These are phyloP conservation scores for Aspergillus nanangensis DNA, from an alignment of 495 filamentous ascomycete species.

Conservation along the genomic window DNA sequence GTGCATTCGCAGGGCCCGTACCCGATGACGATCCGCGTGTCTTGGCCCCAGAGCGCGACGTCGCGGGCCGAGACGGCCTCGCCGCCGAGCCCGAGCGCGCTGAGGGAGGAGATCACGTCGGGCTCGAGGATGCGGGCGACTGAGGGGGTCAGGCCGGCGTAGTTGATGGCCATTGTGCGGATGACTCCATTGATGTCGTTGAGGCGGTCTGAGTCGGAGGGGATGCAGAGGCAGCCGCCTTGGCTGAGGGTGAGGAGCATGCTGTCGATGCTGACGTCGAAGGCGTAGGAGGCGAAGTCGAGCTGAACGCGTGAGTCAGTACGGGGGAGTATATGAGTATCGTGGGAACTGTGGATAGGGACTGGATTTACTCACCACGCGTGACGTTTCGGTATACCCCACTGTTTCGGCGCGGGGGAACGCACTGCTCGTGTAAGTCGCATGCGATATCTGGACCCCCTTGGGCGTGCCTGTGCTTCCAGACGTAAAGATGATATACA, in stretches of 20 bases:
- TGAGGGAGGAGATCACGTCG: slow-evolving; percentile 40
- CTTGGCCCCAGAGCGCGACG: slow-evolving; percentile 32
- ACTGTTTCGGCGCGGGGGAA: slow-evolving; percentile 33
- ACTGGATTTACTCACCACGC: too few relatives aligned
- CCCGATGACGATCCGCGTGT: slow-evolving; percentile 40
- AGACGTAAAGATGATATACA: slow-evolving; percentile 49
- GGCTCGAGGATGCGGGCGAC: slow-evolving; percentile 41
- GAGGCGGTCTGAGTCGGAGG: slow-evolving; percentile 44
- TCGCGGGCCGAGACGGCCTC: slow-evolving; percentile 43
- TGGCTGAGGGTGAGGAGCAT: slow-evolving; percentile 40
- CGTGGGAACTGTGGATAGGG: too few relatives aligned
- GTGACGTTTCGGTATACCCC: slow-evolving; percentile 28
- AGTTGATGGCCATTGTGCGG: slow-evolving; percentile 38
- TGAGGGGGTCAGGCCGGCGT: slow-evolving; percentile 47
- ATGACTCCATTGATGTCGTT: slow-evolving; percentile 46
- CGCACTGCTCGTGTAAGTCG: slow-evolving; percentile 37
- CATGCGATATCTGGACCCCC: slow-evolving; percentile 49
- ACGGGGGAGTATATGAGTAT: too few relatives aligned
- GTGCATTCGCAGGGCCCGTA: slow-evolving; percentile 51
- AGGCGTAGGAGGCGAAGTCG: slow-evolving; percentile 43
- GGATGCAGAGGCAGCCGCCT: slow-evolving; percentile 49
- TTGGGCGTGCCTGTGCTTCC: slow-evolving; percentile 52
- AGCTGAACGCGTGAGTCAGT: too few relatives aligned
- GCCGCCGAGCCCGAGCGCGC: slow-evolving; percentile 45
- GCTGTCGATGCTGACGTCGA: slow-evolving; percentile 44